A percentile compares a stretch with the other conserved stretches of the same genome.
Evolutionary conservation across 768 basidiomycete species (phyloP).

Genomic region (Mycena chlorophos): DNA sequence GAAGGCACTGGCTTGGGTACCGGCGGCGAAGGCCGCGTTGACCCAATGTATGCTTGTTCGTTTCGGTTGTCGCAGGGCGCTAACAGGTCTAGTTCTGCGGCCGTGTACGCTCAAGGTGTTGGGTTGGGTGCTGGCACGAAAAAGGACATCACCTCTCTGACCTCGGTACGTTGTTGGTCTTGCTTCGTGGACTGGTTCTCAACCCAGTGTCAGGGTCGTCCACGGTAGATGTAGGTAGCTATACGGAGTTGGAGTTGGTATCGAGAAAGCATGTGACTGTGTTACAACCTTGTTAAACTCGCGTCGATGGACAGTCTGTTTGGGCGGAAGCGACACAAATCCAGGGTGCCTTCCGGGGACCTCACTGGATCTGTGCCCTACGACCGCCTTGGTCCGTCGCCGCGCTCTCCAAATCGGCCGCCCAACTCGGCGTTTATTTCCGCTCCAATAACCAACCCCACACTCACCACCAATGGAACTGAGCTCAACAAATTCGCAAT

Average conservation of each 20-base stretch:
- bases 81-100: conserved; percentile 59
- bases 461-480: conserved; percentile 68
- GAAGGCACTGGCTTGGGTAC: conserved; percentile 86
- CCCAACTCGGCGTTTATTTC: conserved; percentile 55
- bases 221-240: conserved; percentile 15
- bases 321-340: conserved; percentile 51
- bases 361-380: conserved; percentile 70
- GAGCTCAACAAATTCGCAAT: conserved; percentile 66
- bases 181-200: neutral
- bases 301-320: conserved; percentile 65
- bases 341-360: conserved; percentile 66
- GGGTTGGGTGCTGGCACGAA: conserved; percentile 93
- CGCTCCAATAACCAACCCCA: conserved; percentile 82
- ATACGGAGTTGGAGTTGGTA: no score
- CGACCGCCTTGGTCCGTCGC: conserved; percentile 59
- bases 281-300: neutral
- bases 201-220: conserved; percentile 27
- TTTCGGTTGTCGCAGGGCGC: neutral
- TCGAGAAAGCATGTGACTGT: neutral
- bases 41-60: conserved; percentile 68
- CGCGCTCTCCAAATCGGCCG: conserved; percentile 60
- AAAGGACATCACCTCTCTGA: conserved; percentile 71
- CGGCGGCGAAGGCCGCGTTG: conserved; percentile 79
- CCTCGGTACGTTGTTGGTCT: conserved; percentile 51
- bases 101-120: conserved; percentile 84